These are phyloP conservation scores for Harringtonia aguacate DNA, from an alignment of 2,329 filamentous ascomycete species.

Conservation along the genomic window DNA sequence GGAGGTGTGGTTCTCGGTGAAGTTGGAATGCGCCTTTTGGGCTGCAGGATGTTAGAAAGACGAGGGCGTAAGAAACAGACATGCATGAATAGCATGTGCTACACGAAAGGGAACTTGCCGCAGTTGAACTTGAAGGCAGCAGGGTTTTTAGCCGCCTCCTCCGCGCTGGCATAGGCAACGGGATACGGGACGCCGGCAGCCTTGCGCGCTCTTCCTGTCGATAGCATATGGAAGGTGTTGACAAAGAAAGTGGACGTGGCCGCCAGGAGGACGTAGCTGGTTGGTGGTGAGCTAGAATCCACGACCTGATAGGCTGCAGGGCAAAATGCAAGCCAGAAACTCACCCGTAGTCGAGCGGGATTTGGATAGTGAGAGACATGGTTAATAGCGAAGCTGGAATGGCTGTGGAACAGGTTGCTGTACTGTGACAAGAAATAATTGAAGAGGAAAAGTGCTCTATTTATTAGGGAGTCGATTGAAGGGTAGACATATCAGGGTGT, in stretches of 20 bases:
- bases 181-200: constrained; percentile 45
- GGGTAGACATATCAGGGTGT: too few relatives aligned
- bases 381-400: background rate
- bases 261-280: constrained; percentile 50
- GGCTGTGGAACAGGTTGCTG: too few relatives aligned
- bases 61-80: background rate
- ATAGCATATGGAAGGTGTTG: constrained; percentile 39
- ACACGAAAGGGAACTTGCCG: constrained; percentile 23
- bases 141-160: constrained; percentile 42
- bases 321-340: background rate
- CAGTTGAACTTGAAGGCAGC: constrained; percentile 53
- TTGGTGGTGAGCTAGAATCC: background rate
- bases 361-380: constrained; percentile 6
- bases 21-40: constrained; percentile 54
- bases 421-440: too few relatives aligned
- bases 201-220: constrained; percentile 39
- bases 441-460: too few relatives aligned
- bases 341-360: constrained; percentile 10
- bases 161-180: constrained; percentile 41
- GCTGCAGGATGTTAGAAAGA: constrained; percentile 21
- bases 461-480: too few relatives aligned
- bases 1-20: constrained; percentile 47
- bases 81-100: background rate
- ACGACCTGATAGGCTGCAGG: background rate
- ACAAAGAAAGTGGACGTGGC: constrained; percentile 48